Conservation (phyloP, 805 yeast species). For the Metschnikowia noctiluminum region DNA sequence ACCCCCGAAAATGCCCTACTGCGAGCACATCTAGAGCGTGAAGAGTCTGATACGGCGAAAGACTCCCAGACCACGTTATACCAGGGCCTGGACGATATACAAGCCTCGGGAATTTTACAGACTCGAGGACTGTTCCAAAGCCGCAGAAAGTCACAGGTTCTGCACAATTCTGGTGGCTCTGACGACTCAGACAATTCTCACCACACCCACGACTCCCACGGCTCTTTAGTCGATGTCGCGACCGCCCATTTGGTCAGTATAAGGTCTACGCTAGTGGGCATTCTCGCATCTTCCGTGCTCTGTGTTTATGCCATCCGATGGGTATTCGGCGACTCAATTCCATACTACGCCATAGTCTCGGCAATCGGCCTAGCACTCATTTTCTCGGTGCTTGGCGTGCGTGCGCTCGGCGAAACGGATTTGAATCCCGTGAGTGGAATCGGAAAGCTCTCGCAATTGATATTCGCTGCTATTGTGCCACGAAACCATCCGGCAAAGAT, state of each 20-base stretch:
- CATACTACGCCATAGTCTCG: constrained; percentile 61
- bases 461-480: constrained; percentile 82
- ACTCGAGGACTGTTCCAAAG: too few relatives aligned
- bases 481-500: constrained; percentile 74
- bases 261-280: constrained; percentile 53
- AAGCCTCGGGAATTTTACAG: neutral
- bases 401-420: constrained; percentile 96
- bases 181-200: neutral
- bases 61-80: constrained; percentile 2
- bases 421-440: constrained; percentile 95
- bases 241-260: constrained; percentile 46
- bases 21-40: too few relatives aligned
- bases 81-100: neutral
- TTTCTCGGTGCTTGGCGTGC: constrained; percentile 80
- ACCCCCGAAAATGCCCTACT: too few relatives aligned
- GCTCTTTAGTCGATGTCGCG: constrained; percentile 14
- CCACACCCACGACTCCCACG: neutral
- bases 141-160: neutral
- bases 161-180: too few relatives aligned
- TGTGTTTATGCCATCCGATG: constrained; percentile 63
- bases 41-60: neutral
- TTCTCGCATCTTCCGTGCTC: constrained; percentile 59
- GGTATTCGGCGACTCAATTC: constrained; percentile 71
- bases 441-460: constrained; percentile 86
- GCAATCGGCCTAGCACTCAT: constrained; percentile 76